A percentile compares a stretch with the other conserved stretches of the same genome.
Evolutionary conservation across 1,284 basidiomycete genomes (phyloP).

Genomic region (Apiotrichum siamense): DNA sequence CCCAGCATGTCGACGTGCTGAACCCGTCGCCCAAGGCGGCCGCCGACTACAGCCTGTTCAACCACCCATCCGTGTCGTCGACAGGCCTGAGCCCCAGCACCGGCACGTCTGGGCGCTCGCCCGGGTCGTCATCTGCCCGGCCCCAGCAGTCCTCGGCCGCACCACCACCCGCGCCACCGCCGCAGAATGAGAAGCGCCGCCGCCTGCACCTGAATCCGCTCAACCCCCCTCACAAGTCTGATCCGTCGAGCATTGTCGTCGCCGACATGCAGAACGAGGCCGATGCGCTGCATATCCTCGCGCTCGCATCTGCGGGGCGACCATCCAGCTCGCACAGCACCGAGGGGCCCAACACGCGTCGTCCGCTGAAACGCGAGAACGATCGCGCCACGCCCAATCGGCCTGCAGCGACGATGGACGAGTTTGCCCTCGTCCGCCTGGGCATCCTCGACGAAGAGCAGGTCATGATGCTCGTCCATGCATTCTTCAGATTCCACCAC

Average conservation of each 20-base stretch:
- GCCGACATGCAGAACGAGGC: constrained; percentile 48
- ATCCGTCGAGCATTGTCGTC: constrained; percentile 42
- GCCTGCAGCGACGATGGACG: constrained; percentile 13
- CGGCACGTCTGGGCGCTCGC: not conserved
- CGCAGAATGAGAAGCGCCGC: constrained; percentile 22
- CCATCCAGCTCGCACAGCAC: constrained; percentile 4
- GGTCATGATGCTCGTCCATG: constrained; percentile 36
- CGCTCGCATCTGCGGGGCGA: constrained; percentile 34
- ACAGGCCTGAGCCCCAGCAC: constrained; percentile 19
- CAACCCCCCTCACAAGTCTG: constrained; percentile 8
- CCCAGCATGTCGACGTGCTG: constrained; percentile 10
- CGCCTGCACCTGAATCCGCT: constrained; percentile 31
- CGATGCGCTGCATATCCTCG: constrained; percentile 46
- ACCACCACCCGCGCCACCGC: not conserved
- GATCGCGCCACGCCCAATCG: not conserved
- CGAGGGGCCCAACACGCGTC: not conserved
- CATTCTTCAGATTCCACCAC: constrained; percentile 48
- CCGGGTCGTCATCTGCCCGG: not conserved
- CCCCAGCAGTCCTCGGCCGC: not conserved
- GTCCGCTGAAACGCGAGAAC: not conserved
- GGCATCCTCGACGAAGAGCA: constrained; percentile 40
- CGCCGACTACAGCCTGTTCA: constrained; percentile 14
- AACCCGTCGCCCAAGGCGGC: constrained; percentile 12
- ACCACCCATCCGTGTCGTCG: constrained; percentile 11
- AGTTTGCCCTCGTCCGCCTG: constrained; percentile 46